Evolutionary conservation across 352 stramenopile species (phyloP).

Genomic region (Pythium chondricola): DNA sequence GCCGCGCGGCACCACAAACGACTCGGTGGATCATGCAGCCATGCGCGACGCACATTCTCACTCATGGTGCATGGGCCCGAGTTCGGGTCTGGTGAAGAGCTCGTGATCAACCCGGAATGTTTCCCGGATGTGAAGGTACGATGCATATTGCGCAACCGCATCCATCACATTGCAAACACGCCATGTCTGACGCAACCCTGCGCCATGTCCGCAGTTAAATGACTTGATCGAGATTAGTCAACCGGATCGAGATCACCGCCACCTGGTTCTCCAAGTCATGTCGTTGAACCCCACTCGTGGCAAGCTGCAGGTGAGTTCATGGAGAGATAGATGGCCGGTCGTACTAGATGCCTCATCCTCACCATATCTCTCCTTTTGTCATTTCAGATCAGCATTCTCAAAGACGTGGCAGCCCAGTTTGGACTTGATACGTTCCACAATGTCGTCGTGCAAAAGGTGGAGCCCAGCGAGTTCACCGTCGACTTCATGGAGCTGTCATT

Average conservation of each 20-base stretch:
- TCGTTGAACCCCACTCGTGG: conserved; percentile 56
- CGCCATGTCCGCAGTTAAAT: conserved; percentile 16
- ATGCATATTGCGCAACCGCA: too few relatives aligned
- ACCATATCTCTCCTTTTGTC: neutral
- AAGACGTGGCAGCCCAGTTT: conserved; percentile 70
- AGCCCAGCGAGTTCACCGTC: conserved; percentile 45
- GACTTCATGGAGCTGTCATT: conserved; percentile 88
- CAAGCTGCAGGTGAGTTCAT: conserved; percentile 42
- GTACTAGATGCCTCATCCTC: neutral
- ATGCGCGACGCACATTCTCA: conserved; percentile 35
- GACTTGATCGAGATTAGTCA: conserved; percentile 64
- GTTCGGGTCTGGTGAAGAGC: conserved; percentile 54
- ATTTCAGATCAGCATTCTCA: conserved; percentile 58
- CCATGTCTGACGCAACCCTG: too few relatives aligned
- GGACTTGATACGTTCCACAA: conserved; percentile 54
- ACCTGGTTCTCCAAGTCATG: conserved; percentile 58
- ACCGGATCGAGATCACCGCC: conserved; percentile 44
- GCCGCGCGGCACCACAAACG: conserved; percentile 22
- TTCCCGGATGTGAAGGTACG: conserved; percentile 49
- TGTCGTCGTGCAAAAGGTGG: conserved; percentile 51
- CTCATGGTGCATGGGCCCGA: conserved; percentile 71
- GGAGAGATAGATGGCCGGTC: neutral
- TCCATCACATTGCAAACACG: too few relatives aligned
- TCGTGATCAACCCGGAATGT: conserved; percentile 71
- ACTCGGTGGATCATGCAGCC: conserved; percentile 18